Base-by-base conservation (phyloP, 1,284 basidiomycete species). In the Ceratobasidium sp. region DNA sequence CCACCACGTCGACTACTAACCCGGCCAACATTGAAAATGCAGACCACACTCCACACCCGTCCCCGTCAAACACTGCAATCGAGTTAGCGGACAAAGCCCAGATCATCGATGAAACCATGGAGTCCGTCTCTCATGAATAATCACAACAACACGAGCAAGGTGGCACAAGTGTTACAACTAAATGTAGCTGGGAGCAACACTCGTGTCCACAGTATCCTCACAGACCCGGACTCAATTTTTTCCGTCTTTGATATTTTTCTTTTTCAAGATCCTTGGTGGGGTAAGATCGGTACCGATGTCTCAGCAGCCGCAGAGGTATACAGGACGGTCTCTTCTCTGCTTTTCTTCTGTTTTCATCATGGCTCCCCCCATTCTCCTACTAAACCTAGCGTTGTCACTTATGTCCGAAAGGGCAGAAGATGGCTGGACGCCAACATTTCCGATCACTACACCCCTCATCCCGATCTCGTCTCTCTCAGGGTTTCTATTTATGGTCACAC, bases 241-340 rank as follows among this genome's bases (percentile, higher is more conserved):
- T 39, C 12, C 30, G 30, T 9, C 18, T 55, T 55, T 55, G 52
- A 55, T 55, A 67, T 67, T 18, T 3, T 67, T 6, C 1, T 53
- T 1, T 16, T 67, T 9, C 64, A 67, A 43, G 64, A 67, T 21
- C 48, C 50, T 21, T 67, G 50, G 48, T 67, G 64, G 64, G 64
- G 64, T 2, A 5, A n/a, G 1, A 67, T 67, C 18, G 64, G 64
- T 23, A 5, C 12, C n/a, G 32, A 52, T 12, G 55, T 30, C n/a
- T 14, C n/a, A n/a, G 28, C 30, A 3, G 39, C 41, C 16, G 14
- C 39, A 10, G 28, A 14, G 10, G 32, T 52, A 14, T 52, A 52
- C 39, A 48, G 61, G 18, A 67, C 64, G 3, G 48, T 39, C 16
- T 26, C 30, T 16, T 41, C 48, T 2, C 48, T 16, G 18, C 18